Base-by-base conservation (phyloP, 1,284 basidiomycete species). In the Laetiporus sulphureus region DNA sequence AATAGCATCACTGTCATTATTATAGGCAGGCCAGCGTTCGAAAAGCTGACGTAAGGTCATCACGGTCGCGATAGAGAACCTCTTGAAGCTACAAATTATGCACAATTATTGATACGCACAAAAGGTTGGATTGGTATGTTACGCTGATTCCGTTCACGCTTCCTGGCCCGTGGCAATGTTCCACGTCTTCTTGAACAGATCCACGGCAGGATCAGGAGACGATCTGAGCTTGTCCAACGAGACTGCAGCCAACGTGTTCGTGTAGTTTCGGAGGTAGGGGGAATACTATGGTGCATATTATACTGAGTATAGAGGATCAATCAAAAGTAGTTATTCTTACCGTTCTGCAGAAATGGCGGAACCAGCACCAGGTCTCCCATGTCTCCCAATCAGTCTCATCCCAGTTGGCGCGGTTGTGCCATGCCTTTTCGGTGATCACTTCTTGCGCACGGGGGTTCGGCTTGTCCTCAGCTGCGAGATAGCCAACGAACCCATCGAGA, bases 281-380 rank as follows among this genome's bases (percentile, higher is more conserved):
- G 84, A 75, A 53, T 85, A 89, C 87, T 89, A 45, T n/a, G n/a
- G n/a, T n/a, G n/a, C n/a, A n/a, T 12, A 40, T 27, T 38, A 36
- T 21, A 31, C 13, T n/a, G n/a, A n/a, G n/a, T n/a, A n/a, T n/a
- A n/a, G n/a, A n/a, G n/a, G n/a, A n/a, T n/a, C n/a, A n/a, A n/a
- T n/a, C n/a, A n/a, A n/a, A n/a, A n/a, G n/a, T n/a, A n/a, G n/a
- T n/a, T n/a, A n/a, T 34, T 16, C 83, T 55, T 46, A 91, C 89
- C 58, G 66, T 71, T 56, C 88, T 69, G 61, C 83, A 86, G 66
- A 90, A 91, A 54, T 92, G 86, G 45, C 84, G 70, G 54, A 85
- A 91, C 89, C 88, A 91, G 4, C 83, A 80, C 82, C 86, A 89
- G 0, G 83, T 84, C 63, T 85, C 82, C 87, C 87, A 91, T 3